Percentiles rank a stretch among this genome's conserved stretches.
Conservation (phyloP, 2,329 filamentous ascomycete species). For the Chrysoporthe cubensis region DNA sequence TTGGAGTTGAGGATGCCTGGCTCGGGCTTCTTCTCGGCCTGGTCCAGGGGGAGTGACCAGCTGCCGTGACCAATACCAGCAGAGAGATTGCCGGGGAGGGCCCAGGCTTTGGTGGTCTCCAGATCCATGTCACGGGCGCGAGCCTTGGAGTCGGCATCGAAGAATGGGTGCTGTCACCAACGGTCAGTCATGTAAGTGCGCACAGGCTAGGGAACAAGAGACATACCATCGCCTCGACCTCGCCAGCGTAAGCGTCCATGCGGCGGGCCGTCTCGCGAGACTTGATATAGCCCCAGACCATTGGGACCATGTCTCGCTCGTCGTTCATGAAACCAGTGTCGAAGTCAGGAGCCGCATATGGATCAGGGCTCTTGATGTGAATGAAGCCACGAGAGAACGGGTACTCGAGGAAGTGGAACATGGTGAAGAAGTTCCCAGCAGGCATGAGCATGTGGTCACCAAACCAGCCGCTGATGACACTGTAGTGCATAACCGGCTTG, state of each 20-base stretch:
- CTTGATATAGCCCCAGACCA: constrained; percentile 86
- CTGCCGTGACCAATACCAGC: constrained; percentile 75
- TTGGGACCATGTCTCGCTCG: constrained; percentile 80
- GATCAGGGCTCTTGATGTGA: constrained; percentile 72
- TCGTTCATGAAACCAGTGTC: constrained; percentile 86
- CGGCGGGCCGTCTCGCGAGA: constrained; percentile 77
- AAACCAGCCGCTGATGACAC: constrained; percentile 71
- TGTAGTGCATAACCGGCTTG: constrained; percentile 88
- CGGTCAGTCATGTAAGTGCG: constrained; percentile 34
- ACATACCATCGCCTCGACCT: constrained; percentile 60
- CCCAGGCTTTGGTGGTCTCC: constrained; percentile 74
- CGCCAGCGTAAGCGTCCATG: constrained; percentile 78
- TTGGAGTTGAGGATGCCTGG: constrained; percentile 64
- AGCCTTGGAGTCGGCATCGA: constrained; percentile 70
- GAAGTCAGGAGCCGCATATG: constrained; percentile 77
- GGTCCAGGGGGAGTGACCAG: constrained; percentile 65
- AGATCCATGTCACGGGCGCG: constrained; percentile 75
- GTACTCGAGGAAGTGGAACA: constrained; percentile 82
- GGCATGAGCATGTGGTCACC: constrained; percentile 68
- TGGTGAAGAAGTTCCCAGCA: constrained; percentile 79
- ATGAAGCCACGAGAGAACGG: constrained; percentile 75
- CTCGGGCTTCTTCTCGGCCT: constrained; percentile 54
- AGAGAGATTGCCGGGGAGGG: constrained; percentile 71
- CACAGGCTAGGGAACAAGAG: neutral
- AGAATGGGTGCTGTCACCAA: constrained; percentile 65